A percentile compares a stretch with the other conserved stretches of the same genome.
Evolutionary conservation across 2,329 filamentous ascomycete genomes (phyloP).

Genomic region (Metarhizium humberi): DNA sequence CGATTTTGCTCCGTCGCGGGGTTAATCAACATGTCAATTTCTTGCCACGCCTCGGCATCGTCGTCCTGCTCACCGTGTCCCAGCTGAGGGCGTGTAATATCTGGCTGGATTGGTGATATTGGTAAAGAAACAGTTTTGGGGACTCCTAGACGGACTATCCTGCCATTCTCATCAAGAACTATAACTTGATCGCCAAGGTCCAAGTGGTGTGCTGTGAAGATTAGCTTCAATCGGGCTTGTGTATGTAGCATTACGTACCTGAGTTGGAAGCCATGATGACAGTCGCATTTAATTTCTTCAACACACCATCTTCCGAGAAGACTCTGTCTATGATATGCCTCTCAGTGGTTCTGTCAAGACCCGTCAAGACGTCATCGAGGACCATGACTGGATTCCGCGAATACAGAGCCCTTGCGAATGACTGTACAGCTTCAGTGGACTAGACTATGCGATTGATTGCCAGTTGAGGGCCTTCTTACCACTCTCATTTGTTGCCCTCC

Average conservation of each 20-base stretch:
- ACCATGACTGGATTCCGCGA: slow-evolving; percentile 15
- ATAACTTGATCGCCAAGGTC: not conserved
- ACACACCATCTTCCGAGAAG: slow-evolving; percentile 22
- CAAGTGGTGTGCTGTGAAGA: not conserved
- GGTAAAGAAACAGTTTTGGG: not conserved
- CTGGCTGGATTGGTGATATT: not conserved
- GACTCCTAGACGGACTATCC: not conserved
- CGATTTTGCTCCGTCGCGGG: not conserved
- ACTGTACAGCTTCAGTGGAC: not conserved
- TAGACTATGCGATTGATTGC: no score
- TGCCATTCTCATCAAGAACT: not conserved
- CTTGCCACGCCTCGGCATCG: not conserved
- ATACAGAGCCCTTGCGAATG: slow-evolving; percentile 15
- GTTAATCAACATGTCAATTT: not conserved
- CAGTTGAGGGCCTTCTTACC: slow-evolving; percentile 5
- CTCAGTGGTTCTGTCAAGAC: slow-evolving; percentile 27
- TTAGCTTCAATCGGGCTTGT: not conserved
- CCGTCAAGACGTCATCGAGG: slow-evolving; percentile 24
- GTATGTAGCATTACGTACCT: not conserved
- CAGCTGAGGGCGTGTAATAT: not conserved
- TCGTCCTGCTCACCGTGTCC: not conserved
- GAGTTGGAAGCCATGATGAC: not conserved
- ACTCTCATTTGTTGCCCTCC: slow-evolving; percentile 18
- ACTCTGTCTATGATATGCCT: slow-evolving; percentile 25
- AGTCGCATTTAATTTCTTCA: slow-evolving; percentile 9